Evolutionary conservation across 345 rosid species (phyloP).

Genomic region (Schrenkiella parvula): DNA sequence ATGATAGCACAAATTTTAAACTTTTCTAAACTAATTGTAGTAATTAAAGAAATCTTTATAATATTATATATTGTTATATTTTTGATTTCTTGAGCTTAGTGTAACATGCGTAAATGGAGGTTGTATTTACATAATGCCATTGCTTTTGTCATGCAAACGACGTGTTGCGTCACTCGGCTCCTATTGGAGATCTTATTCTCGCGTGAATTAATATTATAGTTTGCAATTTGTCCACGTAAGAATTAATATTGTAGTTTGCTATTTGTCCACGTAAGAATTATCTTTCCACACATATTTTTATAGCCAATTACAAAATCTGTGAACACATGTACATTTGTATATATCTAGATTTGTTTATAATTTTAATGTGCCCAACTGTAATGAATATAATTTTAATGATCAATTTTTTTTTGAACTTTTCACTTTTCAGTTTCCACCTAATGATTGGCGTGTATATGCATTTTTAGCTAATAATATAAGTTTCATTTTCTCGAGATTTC

Average conservation of each 20-base stretch:
- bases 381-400: neutral
- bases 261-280: slow-evolving; percentile 10
- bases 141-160: slow-evolving; percentile 29
- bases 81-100: neutral
- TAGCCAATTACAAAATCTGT: neutral
- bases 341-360: neutral
- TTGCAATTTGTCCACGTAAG: slow-evolving; percentile 9
- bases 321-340: neutral
- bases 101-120: slow-evolving; percentile 1
- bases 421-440: neutral
- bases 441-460: neutral
- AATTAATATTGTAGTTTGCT: neutral
- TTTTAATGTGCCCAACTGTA: neutral
- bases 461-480: neutral
- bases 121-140: slow-evolving; percentile 4
- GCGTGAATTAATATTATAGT: neutral
- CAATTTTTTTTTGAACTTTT: neutral
- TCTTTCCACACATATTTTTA: neutral
- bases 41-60: neutral
- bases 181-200: neutral
- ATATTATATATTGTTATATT: neutral
- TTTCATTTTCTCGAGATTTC: neutral
- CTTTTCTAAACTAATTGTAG: neutral
- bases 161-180: slow-evolving; percentile 28
- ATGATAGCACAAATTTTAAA: neutral